These are phyloP conservation scores for Rhinocladiella mackenziei DNA, from an alignment of 2,329 filamentous ascomycete species.

Conservation along the genomic window DNA sequence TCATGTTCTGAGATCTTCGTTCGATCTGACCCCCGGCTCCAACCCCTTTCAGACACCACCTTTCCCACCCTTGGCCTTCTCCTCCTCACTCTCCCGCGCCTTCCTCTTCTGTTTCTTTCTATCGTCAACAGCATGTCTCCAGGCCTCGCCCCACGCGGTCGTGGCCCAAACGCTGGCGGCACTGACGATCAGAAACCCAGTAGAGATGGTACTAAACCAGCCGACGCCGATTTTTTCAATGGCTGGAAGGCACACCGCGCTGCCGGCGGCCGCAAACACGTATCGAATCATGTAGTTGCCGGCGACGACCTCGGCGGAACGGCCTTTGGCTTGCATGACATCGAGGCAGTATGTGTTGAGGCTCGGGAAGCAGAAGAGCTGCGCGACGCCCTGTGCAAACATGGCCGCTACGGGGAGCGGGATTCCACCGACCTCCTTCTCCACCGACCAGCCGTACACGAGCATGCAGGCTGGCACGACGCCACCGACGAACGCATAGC, in stretches of 20 bases:
- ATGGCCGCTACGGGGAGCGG: conserved; percentile 64
- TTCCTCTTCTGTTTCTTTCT: conserved; percentile 41
- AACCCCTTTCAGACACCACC: conserved; percentile 5
- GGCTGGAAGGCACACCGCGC: conserved; percentile 68
- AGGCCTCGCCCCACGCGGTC: conserved; percentile 48
- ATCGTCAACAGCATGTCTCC: conserved; percentile 54
- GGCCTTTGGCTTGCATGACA: conserved; percentile 62
- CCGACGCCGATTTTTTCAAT: conserved; percentile 72
- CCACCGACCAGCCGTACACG: conserved; percentile 64
- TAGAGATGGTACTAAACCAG: conserved; percentile 72
- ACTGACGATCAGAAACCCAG: conserved; percentile 51
- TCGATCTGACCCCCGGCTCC: no score
- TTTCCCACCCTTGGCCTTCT: conserved; percentile 14
- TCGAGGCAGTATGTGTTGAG: conserved; percentile 79
- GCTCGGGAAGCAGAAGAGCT: conserved; percentile 71
- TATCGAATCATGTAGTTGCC: conserved; percentile 78
- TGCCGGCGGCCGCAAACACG: conserved; percentile 66
- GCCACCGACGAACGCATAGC: conserved; percentile 54
- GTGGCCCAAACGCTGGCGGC: conserved; percentile 48
- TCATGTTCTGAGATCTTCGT: no score
- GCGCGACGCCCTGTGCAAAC: conserved; percentile 69
- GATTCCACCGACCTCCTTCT: conserved; percentile 53
- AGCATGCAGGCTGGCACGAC: conserved; percentile 62
- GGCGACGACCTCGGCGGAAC: conserved; percentile 69
- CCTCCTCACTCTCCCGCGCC: conserved; percentile 23